These are phyloP conservation scores for Ambispora gerdemannii DNA, from an alignment of 192 early-diverging fungal genomes.

Conservation along the genomic window DNA sequence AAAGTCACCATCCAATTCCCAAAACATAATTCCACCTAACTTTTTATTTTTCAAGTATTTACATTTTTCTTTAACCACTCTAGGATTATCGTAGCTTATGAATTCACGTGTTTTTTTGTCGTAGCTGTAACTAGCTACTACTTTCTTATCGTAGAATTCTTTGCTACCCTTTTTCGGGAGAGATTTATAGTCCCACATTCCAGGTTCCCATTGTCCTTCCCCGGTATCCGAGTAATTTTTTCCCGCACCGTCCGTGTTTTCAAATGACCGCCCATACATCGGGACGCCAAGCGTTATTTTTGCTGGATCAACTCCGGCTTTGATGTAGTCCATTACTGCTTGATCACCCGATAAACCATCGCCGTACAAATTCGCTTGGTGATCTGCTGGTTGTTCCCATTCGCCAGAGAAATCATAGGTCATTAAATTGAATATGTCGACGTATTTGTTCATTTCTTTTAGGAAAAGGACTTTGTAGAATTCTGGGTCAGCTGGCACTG, in stretches of 20 bases:
- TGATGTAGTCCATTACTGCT: conserved; percentile 70
- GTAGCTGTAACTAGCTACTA: conserved; percentile 81
- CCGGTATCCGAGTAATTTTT: conserved; percentile 67
- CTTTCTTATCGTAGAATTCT: conserved; percentile 73
- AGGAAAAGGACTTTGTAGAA: conserved; percentile 64
- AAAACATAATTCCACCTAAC: conserved; percentile 77
- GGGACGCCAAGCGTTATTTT: conserved; percentile 91
- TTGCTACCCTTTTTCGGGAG: conserved; percentile 62
- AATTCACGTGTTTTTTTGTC: conserved; percentile 63
- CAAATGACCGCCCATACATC: conserved; percentile 92
- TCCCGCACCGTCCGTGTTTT: conserved; percentile 71
- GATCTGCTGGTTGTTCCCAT: conserved; percentile 67
- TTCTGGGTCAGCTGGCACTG: conserved; percentile 60
- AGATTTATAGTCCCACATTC: conserved; percentile 86
- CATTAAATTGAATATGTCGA: conserved; percentile 89
- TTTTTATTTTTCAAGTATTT: conserved; percentile 54
- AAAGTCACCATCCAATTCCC: conserved; percentile 66
- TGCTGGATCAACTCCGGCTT: conserved; percentile 68
- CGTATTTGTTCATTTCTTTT: conserved; percentile 57
- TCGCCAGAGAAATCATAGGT: conserved; percentile 76
- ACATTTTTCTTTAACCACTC: conserved; percentile 63
- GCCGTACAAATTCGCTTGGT: conserved; percentile 84
- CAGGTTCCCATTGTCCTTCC: conserved; percentile 84
- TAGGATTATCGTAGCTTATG: conserved; percentile 78
- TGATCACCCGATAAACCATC: conserved; percentile 59